phyloP scores from a whole-genome alignment of 2,329 filamentous ascomycete species.

The Xylariaceae sp. region DNA sequence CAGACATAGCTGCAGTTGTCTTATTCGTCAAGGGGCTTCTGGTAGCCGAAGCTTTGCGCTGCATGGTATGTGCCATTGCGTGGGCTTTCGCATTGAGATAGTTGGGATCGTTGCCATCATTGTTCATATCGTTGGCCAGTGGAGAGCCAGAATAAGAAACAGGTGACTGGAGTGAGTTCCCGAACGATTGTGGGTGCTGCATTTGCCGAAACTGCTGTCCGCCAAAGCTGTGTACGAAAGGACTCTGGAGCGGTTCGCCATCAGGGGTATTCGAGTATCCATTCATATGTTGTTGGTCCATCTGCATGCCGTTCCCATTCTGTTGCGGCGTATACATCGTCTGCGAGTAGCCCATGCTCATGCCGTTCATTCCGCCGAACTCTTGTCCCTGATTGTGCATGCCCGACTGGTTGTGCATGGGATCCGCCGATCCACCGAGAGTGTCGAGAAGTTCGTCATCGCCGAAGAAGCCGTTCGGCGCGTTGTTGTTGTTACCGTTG shows the following conservation, averaged over 20 bases:
- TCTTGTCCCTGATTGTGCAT: constrained; percentile 56
- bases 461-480: constrained; percentile 73
- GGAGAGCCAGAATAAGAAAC: constrained; percentile 50
- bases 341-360: constrained; percentile 57
- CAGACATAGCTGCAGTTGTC: constrained; percentile 67
- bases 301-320: constrained; percentile 52
- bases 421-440: constrained; percentile 56
- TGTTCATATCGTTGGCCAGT: constrained; percentile 47
- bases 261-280: constrained; percentile 91
- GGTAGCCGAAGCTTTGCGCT: constrained; percentile 70
- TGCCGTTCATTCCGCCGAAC: constrained; percentile 53
- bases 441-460: constrained; percentile 87
- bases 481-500: constrained; percentile 49
- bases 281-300: constrained; percentile 68
- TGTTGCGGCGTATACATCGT: constrained; percentile 56
- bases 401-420: constrained; percentile 41
- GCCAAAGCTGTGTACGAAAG: constrained; percentile 77
- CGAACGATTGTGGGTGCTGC: constrained; percentile 56
- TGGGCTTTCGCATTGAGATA: constrained; percentile 59
- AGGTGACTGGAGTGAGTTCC: constrained; percentile 53
- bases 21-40: constrained; percentile 84
- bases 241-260: constrained; percentile 86
- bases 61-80: constrained; percentile 62
- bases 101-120: constrained; percentile 49
- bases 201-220: constrained; percentile 73